A percentile compares a stretch with the other conserved stretches of the same genome.
phyloP scores from a whole-genome alignment of 2,329 filamentous ascomycete species.

The Pleoardoris graminearum region DNA sequence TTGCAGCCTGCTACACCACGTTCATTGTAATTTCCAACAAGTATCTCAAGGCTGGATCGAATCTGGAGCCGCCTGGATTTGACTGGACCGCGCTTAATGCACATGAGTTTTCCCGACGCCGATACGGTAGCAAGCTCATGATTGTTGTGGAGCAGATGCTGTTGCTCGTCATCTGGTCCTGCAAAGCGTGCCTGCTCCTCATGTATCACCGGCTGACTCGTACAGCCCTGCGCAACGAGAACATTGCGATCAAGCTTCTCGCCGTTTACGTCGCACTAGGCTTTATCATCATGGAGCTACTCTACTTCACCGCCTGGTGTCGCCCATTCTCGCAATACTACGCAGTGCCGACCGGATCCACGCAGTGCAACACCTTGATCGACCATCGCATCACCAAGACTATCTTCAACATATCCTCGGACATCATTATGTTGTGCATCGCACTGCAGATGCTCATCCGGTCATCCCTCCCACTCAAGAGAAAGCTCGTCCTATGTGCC shows the following conservation, averaged over 20 bases:
- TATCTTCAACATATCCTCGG: constrained; percentile 51
- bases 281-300: constrained; percentile 54
- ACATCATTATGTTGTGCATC: constrained; percentile 51
- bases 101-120: constrained; percentile 39
- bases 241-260: constrained; percentile 49
- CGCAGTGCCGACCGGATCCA: constrained; percentile 50
- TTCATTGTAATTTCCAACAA: constrained; percentile 55
- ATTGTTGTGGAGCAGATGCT: constrained; percentile 59
- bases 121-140: constrained; percentile 52
- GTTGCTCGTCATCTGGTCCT: constrained; percentile 55
- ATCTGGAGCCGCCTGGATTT: constrained; percentile 51
- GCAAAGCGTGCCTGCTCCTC: constrained; percentile 59
- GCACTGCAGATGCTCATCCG: constrained; percentile 52
- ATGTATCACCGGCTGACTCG: constrained; percentile 57
- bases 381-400: constrained; percentile 47
- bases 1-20: constrained; percentile 53
- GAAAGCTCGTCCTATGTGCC: constrained; percentile 59
- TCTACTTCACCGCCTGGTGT: constrained; percentile 60
- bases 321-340: constrained; percentile 58
- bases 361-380: constrained; percentile 41
- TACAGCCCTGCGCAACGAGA: constrained; percentile 30
- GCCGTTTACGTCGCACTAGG: constrained; percentile 51
- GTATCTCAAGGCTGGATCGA: constrained; percentile 47
- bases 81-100: constrained; percentile 49
- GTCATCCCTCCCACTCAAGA: constrained; percentile 46